A percentile compares a stretch with the other conserved stretches of the same genome.
Evolutionary conservation across 306 rosid genomes (phyloP).

Genomic region (cucumber (Cucumis sativus)): DNA sequence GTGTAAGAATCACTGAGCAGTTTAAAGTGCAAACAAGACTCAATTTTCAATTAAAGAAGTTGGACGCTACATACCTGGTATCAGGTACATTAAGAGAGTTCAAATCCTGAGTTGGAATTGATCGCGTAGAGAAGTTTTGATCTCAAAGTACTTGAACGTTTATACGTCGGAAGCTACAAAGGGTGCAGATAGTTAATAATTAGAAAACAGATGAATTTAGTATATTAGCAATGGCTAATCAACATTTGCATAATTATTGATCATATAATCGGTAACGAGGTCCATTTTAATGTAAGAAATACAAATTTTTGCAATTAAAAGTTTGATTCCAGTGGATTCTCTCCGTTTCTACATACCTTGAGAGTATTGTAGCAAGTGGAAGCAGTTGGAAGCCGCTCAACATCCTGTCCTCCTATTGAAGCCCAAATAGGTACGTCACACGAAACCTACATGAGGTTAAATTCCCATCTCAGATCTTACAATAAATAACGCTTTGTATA

Average conservation of each 20-base stretch:
- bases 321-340: background rate
- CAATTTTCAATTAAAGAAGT: background rate
- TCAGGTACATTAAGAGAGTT: slow-evolving; percentile 54
- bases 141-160: slow-evolving; percentile 75
- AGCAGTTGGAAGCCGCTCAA: slow-evolving; percentile 97
- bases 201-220: slow-evolving; percentile 5
- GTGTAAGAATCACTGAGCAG: background rate
- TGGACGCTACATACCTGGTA: slow-evolving; percentile 21
- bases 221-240: background rate
- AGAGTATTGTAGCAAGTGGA: slow-evolving; percentile 97
- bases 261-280: background rate
- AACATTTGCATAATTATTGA: background rate
- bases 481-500: background rate
- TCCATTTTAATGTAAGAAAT: background rate
- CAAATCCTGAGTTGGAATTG: slow-evolving; percentile 91
- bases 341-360: slow-evolving; percentile 39
- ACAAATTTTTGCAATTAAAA: background rate
- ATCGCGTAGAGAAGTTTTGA: slow-evolving; percentile 82
- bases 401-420: slow-evolving; percentile 86
- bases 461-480: background rate
- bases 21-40: background rate
- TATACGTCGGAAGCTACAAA: slow-evolving; percentile 88
- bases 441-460: slow-evolving; percentile 45
- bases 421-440: slow-evolving; percentile 89
- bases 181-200: slow-evolving; percentile 10